Base-by-base conservation (phyloP, 768 basidiomycete genomes). In the Termitomyces sp. region DNA sequence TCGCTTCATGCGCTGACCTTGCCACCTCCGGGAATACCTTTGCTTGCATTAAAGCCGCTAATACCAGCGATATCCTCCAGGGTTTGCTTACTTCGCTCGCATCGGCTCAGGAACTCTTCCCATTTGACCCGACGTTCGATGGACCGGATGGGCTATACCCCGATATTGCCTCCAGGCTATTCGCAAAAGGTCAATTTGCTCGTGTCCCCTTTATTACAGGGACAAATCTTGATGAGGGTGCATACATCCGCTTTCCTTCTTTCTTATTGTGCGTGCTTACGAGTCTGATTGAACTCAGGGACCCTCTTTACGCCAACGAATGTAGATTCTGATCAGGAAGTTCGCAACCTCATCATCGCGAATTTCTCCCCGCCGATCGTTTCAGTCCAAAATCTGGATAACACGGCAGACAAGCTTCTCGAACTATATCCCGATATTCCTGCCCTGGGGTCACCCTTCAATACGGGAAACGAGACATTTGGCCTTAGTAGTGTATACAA, bases 141-240 rank as follows among this genome's bases (percentile, higher is more conserved):
- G 78, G 78, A 0, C 66, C 66, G 0, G 66, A 62, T 1, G 78
- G 78, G 0, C 52, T 80, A 8, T 65, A 72, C 18, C 75, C 77
- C 3, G 77, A 75, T 33, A 55, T 72, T 0, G 71, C 78, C 1
- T 75, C 75, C 6, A 66, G 47, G 26, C 61, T 76, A 18, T 65
- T 74, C 20, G 58, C 65, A 1, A 33, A 58, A 5, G 75, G 76
- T 0, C 66, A 67, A 0, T 77, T 77, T 57, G 68, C 73, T 2
- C 65, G 66, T 20, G 30, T 80, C 4, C 78, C 79, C 0, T 77
- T 78, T 60, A 79, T 80, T 24, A 66, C 76, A 26, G 79, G 78
- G 18, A 74, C 73, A 3, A 72, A 69, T 54, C 65, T 73, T n/a
- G 78, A 80, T 60, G 80, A 81, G 70, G 79, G 79, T 76, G 24